A percentile compares a stretch with the other conserved stretches of the same genome.
Evolutionary conservation across 129 eudicot genomes (phyloP).

Genomic region (Flaveria brownii): DNA sequence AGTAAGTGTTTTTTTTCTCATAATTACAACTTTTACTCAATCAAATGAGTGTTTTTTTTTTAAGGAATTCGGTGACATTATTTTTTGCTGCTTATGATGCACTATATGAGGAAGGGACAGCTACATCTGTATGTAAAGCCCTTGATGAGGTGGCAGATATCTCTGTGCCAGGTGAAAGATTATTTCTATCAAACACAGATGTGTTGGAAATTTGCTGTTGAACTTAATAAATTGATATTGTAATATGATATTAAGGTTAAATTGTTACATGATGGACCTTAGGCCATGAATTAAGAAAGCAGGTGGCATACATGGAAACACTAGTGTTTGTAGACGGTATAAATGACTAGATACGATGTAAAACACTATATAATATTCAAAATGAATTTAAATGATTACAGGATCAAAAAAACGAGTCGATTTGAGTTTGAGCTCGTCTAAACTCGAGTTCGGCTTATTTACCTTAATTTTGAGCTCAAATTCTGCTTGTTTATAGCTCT

Average conservation of each 20-base stretch:
- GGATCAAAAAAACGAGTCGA: conserved; percentile 38
- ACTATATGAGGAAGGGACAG: conserved; percentile 95
- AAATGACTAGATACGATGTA: not conserved
- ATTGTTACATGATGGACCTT: conserved; percentile 15
- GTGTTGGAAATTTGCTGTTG: not conserved
- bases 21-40: not conserved
- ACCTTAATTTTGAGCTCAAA: no score
- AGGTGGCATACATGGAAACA: not conserved
- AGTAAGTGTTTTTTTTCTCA: not conserved
- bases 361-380: not conserved
- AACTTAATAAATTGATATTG: conserved; percentile 17
- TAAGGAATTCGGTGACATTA: conserved; percentile 81
- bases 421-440: no score
- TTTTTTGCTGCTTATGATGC: conserved; percentile 92
- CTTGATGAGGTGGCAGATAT: conserved; percentile 95
- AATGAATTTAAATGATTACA: conserved; percentile 19
- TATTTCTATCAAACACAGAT: conserved; percentile 6
- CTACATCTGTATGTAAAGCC: conserved; percentile 86
- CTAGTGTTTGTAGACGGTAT: conserved; percentile 6
- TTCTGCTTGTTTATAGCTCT: no score
- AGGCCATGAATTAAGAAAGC: not conserved
- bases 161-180: conserved; percentile 71
- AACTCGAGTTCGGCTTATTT: no score
- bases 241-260: conserved; percentile 10
- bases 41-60: conserved; percentile 25